Evolutionary conservation across 805 yeast species (phyloP).

Genomic region (Diddensiella transvaalensis): DNA sequence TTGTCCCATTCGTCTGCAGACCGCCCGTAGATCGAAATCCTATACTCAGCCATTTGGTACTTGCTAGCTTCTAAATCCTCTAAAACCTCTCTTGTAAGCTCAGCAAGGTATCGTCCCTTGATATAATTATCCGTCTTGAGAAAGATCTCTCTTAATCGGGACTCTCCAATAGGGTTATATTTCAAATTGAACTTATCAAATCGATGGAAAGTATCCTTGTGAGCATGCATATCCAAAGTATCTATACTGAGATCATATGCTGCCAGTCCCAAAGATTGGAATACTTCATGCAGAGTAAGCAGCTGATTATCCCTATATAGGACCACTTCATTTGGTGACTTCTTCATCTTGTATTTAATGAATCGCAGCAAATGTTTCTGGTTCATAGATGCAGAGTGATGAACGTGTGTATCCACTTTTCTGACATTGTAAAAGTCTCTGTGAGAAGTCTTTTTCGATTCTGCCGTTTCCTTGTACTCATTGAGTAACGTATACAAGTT

Average conservation of each 20-base stretch:
- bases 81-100: conserved; percentile 87
- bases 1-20: conserved; percentile 91
- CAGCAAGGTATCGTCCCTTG: conserved; percentile 85
- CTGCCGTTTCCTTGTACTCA: conserved; percentile 89
- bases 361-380: conserved; percentile 93
- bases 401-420: conserved; percentile 97
- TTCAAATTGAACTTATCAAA: conserved; percentile 96
- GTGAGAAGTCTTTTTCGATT: conserved; percentile 89
- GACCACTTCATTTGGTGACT: conserved; percentile 81
- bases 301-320: conserved; percentile 90
- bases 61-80: conserved; percentile 92
- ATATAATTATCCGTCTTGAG: conserved; percentile 93
- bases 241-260: conserved; percentile 96
- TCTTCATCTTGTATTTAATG: conserved; percentile 90
- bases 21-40: conserved; percentile 93
- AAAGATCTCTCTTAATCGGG: conserved; percentile 93
- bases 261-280: conserved; percentile 81
- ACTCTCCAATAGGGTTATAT: conserved; percentile 97
- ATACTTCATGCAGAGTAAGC: conserved; percentile 82
- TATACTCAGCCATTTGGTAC: conserved; percentile 95
- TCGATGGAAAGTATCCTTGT: conserved; percentile 95
- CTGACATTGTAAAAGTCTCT: conserved; percentile 96
- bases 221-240: conserved; percentile 99
- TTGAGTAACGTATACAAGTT: conserved; percentile 81
- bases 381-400: conserved; percentile 98